Evolutionary conservation across 495 filamentous ascomycete species (phyloP).

Genomic region (Podospora pseudoanserina): DNA sequence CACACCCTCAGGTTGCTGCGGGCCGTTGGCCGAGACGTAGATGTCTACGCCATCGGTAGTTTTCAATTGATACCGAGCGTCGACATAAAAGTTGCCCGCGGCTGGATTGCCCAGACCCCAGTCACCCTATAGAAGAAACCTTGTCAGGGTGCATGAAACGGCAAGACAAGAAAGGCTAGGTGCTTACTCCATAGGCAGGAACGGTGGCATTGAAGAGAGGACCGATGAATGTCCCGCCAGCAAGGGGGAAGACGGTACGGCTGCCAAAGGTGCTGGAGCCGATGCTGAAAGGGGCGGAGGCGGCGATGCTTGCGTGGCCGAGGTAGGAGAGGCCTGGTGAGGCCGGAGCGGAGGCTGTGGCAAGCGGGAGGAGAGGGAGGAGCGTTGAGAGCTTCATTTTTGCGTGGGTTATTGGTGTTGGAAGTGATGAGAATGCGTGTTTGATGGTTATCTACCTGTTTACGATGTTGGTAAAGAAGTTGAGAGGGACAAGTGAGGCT

Average conservation of each 20-base stretch:
- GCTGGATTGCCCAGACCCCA: conserved; percentile 14
- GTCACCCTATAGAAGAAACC: not conserved
- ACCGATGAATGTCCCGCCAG: conserved; percentile 17
- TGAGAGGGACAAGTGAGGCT: too few species aligned
- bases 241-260: conserved; percentile 13
- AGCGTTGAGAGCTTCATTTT: not conserved
- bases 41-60: conserved; percentile 19
- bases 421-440: too few species aligned
- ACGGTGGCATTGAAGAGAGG: conserved; percentile 10
- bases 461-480: too few species aligned
- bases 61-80: conserved; percentile 12
- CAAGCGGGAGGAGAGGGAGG: not conserved
- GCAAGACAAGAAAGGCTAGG: too few species aligned
- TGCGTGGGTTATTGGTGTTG: too few species aligned
- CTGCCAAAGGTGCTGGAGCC: conserved; percentile 13
- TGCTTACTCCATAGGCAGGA: conserved; percentile 2
- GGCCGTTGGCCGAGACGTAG: conserved; percentile 8
- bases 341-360: too few species aligned
- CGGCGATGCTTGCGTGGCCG: not conserved
- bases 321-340: not conserved
- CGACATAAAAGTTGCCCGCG: conserved; percentile 7
- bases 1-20: conserved; percentile 6
- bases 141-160: too few species aligned
- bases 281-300: conserved; percentile 8
- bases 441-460: too few species aligned